These are phyloP conservation scores for Acacia acuminata DNA, from an alignment of 306 rosid genomes.

Conservation along the genomic window DNA sequence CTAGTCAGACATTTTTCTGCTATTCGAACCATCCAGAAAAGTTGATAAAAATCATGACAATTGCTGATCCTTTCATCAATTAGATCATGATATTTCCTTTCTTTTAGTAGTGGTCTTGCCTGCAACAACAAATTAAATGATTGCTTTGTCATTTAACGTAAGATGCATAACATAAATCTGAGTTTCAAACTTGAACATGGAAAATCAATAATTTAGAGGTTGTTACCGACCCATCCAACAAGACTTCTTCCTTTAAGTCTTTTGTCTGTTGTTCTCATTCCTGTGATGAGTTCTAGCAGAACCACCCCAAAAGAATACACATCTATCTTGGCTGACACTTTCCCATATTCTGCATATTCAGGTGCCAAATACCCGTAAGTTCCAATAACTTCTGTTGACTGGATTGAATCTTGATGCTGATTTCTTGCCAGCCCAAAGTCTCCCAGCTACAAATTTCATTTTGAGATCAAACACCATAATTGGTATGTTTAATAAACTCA, in stretches of 20 bases:
- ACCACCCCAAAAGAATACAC: constrained; percentile 91
- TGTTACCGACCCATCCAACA: constrained; percentile 97
- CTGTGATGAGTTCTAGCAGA: constrained; percentile 78
- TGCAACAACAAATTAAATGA: background rate
- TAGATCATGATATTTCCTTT: background rate
- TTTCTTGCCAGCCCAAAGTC: constrained; percentile 88
- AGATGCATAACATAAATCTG: background rate
- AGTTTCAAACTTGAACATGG: background rate
- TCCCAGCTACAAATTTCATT: constrained; percentile 60
- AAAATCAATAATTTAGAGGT: constrained; percentile 14
- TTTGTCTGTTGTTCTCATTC: constrained; percentile 73
- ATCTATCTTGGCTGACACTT: constrained; percentile 80
- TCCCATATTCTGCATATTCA: constrained; percentile 85
- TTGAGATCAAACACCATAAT: background rate
- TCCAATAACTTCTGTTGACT: constrained; percentile 71
- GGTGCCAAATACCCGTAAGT: constrained; percentile 90
- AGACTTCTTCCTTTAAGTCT: constrained; percentile 79
- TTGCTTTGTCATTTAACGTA: background rate
- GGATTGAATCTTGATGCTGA: constrained; percentile 52
- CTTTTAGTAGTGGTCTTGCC: background rate
- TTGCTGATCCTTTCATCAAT: background rate
- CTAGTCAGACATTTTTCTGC: background rate
- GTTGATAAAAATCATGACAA: background rate
- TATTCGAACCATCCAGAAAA: background rate
- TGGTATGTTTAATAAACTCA: background rate